Evolutionary conservation across 371 early-diverging fungal genomes (phyloP).

Genomic region (Syncephalastrum racemosum): DNA sequence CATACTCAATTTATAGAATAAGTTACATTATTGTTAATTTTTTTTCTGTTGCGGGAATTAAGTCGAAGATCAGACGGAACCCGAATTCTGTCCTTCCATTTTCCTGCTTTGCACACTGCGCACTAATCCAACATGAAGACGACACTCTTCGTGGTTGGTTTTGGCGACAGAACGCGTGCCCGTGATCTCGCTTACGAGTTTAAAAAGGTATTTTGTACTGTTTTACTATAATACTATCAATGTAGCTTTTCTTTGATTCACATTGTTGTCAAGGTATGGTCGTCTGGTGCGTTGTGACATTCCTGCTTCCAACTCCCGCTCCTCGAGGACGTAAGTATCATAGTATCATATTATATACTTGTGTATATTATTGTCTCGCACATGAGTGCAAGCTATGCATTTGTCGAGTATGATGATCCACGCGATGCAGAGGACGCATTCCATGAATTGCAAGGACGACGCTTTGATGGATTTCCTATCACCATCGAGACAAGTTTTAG

Average conservation of each 20-base stretch:
- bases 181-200: slow-evolving; percentile 83
- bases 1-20: no score
- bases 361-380: no score
- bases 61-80: no score
- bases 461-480: slow-evolving; percentile 77
- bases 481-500: slow-evolving; percentile 66
- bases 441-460: slow-evolving; percentile 84
- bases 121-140: slow-evolving; percentile 27
- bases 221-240: not conserved
- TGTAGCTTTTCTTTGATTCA: no score
- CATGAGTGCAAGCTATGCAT: slow-evolving; percentile 74
- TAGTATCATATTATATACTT: no score
- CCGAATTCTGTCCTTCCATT: no score
- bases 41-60: no score
- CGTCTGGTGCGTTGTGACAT: slow-evolving; percentile 83
- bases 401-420: slow-evolving; percentile 89
- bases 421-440: slow-evolving; percentile 89
- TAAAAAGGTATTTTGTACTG: slow-evolving; percentile 63
- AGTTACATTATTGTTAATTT: no score
- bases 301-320: slow-evolving; percentile 70
- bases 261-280: slow-evolving; percentile 60
- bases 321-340: slow-evolving; percentile 63
- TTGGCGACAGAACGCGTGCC: slow-evolving; percentile 69
- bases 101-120: no score
- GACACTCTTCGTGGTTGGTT: slow-evolving; percentile 76